Conservation (phyloP, 495 filamentous ascomycete species). For the Delitschia confertaspora region DNA sequence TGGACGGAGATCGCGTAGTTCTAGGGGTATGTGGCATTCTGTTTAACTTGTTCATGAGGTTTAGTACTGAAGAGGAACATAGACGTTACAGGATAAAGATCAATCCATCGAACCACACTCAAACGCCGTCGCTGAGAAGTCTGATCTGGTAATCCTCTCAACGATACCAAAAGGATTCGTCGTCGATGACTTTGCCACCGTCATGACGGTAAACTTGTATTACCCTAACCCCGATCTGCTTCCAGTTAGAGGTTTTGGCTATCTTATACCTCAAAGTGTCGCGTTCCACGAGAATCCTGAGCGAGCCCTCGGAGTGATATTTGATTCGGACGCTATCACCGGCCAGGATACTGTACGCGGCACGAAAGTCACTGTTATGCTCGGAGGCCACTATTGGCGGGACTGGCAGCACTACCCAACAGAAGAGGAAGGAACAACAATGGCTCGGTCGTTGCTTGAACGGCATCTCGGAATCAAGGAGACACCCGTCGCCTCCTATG, state of each 20-base stretch:
- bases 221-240: conserved; percentile 57
- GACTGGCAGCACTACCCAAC: conserved; percentile 49
- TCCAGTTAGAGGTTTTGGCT: conserved; percentile 69
- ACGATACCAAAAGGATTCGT: too few species aligned
- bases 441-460: conserved; percentile 58
- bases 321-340: conserved; percentile 62
- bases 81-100: too few species aligned
- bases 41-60: too few species aligned
- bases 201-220: conserved; percentile 88
- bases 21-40: conserved; percentile 6
- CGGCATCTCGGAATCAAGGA: conserved; percentile 66
- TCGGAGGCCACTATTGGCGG: conserved; percentile 92
- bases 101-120: too few species aligned
- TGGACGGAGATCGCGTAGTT: not conserved
- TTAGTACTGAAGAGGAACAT: too few species aligned
- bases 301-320: conserved; percentile 78
- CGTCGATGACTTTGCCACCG: conserved; percentile 69
- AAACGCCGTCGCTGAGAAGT: too few species aligned
- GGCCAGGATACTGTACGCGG: conserved; percentile 45
- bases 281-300: conserved; percentile 70
- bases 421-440: conserved; percentile 51
- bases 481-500: conserved; percentile 46
- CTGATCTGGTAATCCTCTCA: too few species aligned
- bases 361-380: conserved; percentile 89
- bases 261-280: conserved; percentile 70